phyloP scores from a whole-genome alignment of 2,329 filamentous ascomycete genomes.

The Alternaria ventricosa region DNA sequence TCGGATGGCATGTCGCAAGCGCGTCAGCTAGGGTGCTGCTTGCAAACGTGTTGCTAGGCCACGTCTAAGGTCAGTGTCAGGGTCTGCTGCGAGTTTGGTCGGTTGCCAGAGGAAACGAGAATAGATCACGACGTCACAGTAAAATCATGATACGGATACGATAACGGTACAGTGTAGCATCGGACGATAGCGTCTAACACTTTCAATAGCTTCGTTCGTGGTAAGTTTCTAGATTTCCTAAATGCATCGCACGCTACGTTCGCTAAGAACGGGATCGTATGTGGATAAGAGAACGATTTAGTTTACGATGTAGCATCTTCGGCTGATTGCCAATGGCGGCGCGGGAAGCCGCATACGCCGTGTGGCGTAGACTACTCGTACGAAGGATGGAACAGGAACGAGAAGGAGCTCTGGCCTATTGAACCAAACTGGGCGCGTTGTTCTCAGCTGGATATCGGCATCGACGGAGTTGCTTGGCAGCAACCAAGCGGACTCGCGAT shows the following conservation, averaged over 20 bases:
- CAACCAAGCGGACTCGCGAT: conserved; percentile 6
- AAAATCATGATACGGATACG: conserved; percentile 1
- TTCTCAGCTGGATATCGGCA: background rate
- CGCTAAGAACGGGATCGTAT: conserved; percentile 1
- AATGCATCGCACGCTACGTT: background rate
- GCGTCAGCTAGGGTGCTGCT: background rate
- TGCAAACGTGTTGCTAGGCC: background rate
- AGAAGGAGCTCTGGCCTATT: background rate
- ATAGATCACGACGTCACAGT: conserved; percentile 9
- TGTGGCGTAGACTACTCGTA: background rate
- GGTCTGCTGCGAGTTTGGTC: background rate
- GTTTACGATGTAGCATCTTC: background rate
- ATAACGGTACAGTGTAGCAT: background rate
- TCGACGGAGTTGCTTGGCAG: background rate
- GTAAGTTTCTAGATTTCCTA: background rate
- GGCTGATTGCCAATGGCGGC: background rate
- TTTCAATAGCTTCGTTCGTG: background rate
- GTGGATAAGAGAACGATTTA: background rate
- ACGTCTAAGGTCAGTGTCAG: background rate
- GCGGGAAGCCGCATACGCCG: background rate
- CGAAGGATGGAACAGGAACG: background rate
- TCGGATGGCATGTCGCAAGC: background rate
- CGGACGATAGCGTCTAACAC: conserved; percentile 4
- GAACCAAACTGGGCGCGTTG: background rate
- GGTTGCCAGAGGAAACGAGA: background rate